Conservation (phyloP, 306 rosid species). For the Pueraria montana region DNA sequence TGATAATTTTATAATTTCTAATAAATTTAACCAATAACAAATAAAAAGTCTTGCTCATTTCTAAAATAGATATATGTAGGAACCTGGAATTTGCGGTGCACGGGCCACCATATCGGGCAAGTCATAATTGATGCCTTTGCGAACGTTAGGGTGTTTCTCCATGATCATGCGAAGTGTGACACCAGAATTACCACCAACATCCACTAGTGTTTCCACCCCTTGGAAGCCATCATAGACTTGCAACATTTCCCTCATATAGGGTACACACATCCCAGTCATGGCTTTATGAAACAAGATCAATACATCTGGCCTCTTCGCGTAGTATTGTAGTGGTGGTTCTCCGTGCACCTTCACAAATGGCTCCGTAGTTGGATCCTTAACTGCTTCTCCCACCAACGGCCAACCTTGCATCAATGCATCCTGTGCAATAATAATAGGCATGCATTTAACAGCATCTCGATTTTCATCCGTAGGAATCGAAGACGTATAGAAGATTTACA, state of each 20-base stretch:
- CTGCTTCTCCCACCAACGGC: constrained; percentile 79
- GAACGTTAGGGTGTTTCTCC: constrained; percentile 55
- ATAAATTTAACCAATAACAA: too few species aligned
- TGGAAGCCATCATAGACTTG: constrained; percentile 68
- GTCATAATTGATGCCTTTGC: constrained; percentile 75
- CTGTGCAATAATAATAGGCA: too few species aligned
- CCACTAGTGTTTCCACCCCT: constrained; percentile 70
- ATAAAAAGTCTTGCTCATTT: too few species aligned
- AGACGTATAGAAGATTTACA: too few species aligned
- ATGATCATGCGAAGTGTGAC: constrained; percentile 72
- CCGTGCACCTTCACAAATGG: constrained; percentile 73
- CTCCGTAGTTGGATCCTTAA: constrained; percentile 67
- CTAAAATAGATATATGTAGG: too few species aligned
- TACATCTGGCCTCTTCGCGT: constrained; percentile 66
- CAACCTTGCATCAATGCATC: constrained; percentile 75
- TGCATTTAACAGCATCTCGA: too few species aligned
- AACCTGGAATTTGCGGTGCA: constrained; percentile 66
- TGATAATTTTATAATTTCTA: too few species aligned
- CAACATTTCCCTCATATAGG: constrained; percentile 69
- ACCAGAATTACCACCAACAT: constrained; percentile 86
- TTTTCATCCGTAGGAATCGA: too few species aligned
- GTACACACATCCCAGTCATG: constrained; percentile 68
- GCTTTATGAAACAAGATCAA: constrained; percentile 59
- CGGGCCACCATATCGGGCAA: constrained; percentile 72
- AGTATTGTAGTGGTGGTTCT: constrained; percentile 62